Percentiles rank a stretch among this genome's conserved stretches.
These are phyloP conservation scores for Kwoniella botswanensis DNA, from an alignment of 768 basidiomycete genomes.

Conservation along the genomic window DNA sequence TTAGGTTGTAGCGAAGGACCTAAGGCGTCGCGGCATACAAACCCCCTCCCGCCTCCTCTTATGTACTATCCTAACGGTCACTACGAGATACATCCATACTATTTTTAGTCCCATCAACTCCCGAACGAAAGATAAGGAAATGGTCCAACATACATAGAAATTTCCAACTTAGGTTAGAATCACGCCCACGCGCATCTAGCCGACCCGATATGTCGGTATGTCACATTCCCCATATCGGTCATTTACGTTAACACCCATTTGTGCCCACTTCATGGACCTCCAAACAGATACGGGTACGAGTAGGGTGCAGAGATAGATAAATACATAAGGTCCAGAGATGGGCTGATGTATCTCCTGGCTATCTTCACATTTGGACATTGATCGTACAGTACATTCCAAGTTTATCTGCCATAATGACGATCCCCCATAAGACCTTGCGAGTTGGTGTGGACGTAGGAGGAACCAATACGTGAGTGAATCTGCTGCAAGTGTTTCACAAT, in stretches of 20 bases:
- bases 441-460: conserved; percentile 47
- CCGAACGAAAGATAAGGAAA: not conserved
- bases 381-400: not conserved
- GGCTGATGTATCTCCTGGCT: not conserved
- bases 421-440: conserved; percentile 22
- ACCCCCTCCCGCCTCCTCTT: not conserved
- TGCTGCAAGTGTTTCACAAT: not conserved
- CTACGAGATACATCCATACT: not conserved
- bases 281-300: not conserved
- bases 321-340: not conserved
- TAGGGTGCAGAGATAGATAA: not conserved
- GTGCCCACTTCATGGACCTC: not conserved
- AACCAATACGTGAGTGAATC: conserved; percentile 38
- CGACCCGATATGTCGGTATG: not conserved
- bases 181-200: not conserved
- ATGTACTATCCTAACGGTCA: not conserved
- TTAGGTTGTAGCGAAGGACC: no score
- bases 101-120: not conserved
- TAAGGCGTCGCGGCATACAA: not conserved
- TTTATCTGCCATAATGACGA: not conserved
- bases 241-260: not conserved
- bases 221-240: not conserved
- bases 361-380: not conserved
- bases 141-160: not conserved
- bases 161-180: not conserved